A percentile compares a stretch with the other conserved stretches of the same genome.
These are phyloP conservation scores for Exophiala alcalophila DNA, from an alignment of 2,329 filamentous ascomycete species.

Conservation along the genomic window DNA sequence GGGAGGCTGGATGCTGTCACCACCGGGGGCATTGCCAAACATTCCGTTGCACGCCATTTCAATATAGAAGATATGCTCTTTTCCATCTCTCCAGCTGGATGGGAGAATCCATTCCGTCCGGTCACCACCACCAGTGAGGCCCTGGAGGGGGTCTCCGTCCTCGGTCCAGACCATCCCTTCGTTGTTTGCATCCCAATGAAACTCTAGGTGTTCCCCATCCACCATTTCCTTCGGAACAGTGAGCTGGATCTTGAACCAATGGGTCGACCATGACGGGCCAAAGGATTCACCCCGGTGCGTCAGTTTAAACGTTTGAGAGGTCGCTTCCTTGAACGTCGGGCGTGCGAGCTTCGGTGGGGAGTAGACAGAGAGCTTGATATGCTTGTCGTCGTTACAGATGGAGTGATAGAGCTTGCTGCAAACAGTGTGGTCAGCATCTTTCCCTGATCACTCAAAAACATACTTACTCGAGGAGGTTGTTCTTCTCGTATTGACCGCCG, in stretches of 20 bases:
- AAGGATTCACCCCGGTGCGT: conserved; percentile 76
- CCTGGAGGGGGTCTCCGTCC: conserved; percentile 85
- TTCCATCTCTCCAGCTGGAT: conserved; percentile 73
- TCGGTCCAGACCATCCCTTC: conserved; percentile 94
- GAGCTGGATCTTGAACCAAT: conserved; percentile 88
- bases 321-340: conserved; percentile 82
- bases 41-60: conserved; percentile 99
- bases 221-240: conserved; percentile 70
- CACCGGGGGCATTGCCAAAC: conserved; percentile 88
- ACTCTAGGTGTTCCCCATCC: conserved; percentile 79
- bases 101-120: conserved; percentile 89
- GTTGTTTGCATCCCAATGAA: conserved; percentile 93
- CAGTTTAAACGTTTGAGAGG: conserved; percentile 68
- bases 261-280: conserved; percentile 93
- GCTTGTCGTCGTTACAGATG: conserved; percentile 62
- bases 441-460: not conserved
- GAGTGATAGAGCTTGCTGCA: conserved; percentile 70
- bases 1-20: conserved; percentile 84
- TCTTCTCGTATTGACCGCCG: conserved; percentile 75
- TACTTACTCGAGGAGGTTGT: conserved; percentile 69
- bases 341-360: conserved; percentile 74
- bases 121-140: conserved; percentile 85
- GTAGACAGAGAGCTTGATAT: conserved; percentile 84
- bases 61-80: conserved; percentile 86
- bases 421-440: conserved; percentile 6